A percentile compares a stretch with the other conserved stretches of the same genome.
Evolutionary conservation across 345 rosid species (phyloP).

Genomic region (Pugionium cornutum): DNA sequence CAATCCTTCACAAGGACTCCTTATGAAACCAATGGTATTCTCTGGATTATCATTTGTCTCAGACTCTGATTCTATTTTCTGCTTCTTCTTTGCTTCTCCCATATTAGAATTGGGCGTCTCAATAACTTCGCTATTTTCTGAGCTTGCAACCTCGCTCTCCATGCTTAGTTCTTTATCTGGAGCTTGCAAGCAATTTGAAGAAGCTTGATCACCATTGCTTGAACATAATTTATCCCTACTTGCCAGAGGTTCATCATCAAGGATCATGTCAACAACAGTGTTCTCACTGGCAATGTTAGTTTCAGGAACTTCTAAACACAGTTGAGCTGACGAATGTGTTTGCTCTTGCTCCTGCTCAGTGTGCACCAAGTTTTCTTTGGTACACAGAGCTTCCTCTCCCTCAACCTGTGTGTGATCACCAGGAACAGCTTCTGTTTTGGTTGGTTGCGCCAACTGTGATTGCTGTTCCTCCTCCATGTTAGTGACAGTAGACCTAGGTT

Average conservation of each 20-base stretch:
- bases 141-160: constrained; percentile 41
- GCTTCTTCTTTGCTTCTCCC: constrained; percentile 50
- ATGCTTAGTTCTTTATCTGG: constrained; percentile 41
- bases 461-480: constrained; percentile 31
- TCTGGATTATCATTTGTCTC: constrained; percentile 39
- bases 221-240: constrained; percentile 24
- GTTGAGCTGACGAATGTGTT: constrained; percentile 33
- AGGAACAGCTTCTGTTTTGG: constrained; percentile 36
- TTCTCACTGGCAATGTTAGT: constrained; percentile 34
- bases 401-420: constrained; percentile 34
- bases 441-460: constrained; percentile 28
- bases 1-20: constrained; percentile 98
- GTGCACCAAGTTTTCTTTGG: constrained; percentile 32
- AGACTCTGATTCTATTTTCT: constrained; percentile 53
- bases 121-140: constrained; percentile 21
- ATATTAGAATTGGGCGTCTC: constrained; percentile 10
- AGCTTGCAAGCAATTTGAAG: constrained; percentile 35
- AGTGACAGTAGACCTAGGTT: constrained; percentile 28
- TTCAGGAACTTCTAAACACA: constrained; percentile 36
- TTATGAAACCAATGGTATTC: constrained; percentile 53
- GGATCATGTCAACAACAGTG: constrained; percentile 28
- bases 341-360: neutral
- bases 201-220: constrained; percentile 35
- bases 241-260: constrained; percentile 37
- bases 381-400: constrained; percentile 36